phyloP scores from a whole-genome alignment of 2,329 filamentous ascomycete species.

The Penicillium sp. region DNA sequence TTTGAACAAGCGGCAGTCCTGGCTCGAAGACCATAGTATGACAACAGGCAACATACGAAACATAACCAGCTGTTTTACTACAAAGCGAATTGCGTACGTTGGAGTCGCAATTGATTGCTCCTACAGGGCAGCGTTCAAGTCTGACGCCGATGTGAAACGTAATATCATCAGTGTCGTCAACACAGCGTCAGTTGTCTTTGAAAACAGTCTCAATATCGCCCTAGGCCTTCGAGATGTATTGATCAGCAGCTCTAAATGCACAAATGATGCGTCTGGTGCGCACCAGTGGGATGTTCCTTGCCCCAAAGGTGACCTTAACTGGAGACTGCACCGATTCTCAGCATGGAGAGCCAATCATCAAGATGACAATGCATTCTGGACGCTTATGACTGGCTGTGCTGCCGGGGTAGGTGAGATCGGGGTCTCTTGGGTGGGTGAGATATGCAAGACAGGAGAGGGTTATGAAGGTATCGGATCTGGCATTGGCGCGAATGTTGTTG shows the following conservation, averaged over 20 bases:
- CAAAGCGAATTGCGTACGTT: slow-evolving; percentile 81
- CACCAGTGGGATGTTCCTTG: slow-evolving; percentile 24
- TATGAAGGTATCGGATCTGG: slow-evolving; percentile 6
- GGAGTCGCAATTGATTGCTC: slow-evolving; percentile 89
- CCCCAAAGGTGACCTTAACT: slow-evolving; percentile 23
- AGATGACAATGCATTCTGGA: slow-evolving; percentile 92
- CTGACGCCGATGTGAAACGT: slow-evolving; percentile 52
- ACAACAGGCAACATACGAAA: slow-evolving; percentile 71
- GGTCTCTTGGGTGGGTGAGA: slow-evolving; percentile 78
- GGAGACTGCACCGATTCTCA: slow-evolving; percentile 71
- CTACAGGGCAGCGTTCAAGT: slow-evolving; percentile 74
- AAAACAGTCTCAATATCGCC: slow-evolving; percentile 88
- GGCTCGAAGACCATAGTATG: slow-evolving; percentile 44
- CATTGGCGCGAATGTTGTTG: slow-evolving; percentile 74
- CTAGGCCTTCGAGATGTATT: slow-evolving; percentile 82
- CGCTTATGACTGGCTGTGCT: slow-evolving; percentile 74
- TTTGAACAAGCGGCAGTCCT: slow-evolving; percentile 1
- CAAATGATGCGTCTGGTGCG: slow-evolving; percentile 65
- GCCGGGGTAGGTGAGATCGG: slow-evolving; percentile 81
- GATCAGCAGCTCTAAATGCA: slow-evolving; percentile 73
- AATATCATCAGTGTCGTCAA: slow-evolving; percentile 67
- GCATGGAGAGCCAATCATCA: slow-evolving; percentile 75
- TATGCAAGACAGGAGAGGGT: slow-evolving; percentile 58
- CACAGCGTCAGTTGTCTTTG: slow-evolving; percentile 80
- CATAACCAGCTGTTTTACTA: slow-evolving; percentile 78